Conservation (phyloP, 176 grass and related monocot genomes). For the Tuctoria greenei region DNA sequence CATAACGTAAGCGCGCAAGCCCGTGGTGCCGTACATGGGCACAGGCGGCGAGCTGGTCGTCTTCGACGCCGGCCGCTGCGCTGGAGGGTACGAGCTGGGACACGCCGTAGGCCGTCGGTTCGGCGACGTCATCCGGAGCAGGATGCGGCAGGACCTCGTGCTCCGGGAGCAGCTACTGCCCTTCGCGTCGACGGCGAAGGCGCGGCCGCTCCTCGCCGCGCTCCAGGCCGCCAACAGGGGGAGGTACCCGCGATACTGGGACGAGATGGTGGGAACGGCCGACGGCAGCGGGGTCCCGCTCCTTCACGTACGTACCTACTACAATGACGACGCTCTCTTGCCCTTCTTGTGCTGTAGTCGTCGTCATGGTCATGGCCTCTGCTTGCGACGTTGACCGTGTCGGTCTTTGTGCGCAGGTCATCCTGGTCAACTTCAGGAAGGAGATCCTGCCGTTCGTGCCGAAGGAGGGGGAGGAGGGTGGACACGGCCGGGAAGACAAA, state of each 20-base stretch:
- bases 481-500: background rate
- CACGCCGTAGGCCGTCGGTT: constrained; percentile 60
- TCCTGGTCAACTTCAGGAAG: constrained; percentile 78
- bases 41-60: constrained; percentile 34
- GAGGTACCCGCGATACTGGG: constrained; percentile 71
- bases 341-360: background rate
- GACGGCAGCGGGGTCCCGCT: constrained; percentile 58
- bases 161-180: constrained; percentile 73
- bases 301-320: constrained; percentile 53
- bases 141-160: constrained; percentile 54
- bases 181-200: constrained; percentile 53
- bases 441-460: constrained; percentile 71
- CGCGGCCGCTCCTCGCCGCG: constrained; percentile 40
- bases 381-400: background rate
- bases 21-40: background rate
- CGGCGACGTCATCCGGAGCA: constrained; percentile 52
- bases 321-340: background rate
- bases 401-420: constrained; percentile 42
- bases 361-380: too few relatives aligned
- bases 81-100: constrained; percentile 44
- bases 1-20: background rate
- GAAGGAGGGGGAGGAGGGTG: constrained; percentile 12
- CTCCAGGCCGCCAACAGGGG: constrained; percentile 53
- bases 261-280: constrained; percentile 69
- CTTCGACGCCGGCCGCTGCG: constrained; percentile 60